Percentiles rank a stretch among this genome's conserved stretches.
These are phyloP conservation scores for Trifolium pratense DNA, from an alignment of 306 rosid species.

Conservation along the genomic window DNA sequence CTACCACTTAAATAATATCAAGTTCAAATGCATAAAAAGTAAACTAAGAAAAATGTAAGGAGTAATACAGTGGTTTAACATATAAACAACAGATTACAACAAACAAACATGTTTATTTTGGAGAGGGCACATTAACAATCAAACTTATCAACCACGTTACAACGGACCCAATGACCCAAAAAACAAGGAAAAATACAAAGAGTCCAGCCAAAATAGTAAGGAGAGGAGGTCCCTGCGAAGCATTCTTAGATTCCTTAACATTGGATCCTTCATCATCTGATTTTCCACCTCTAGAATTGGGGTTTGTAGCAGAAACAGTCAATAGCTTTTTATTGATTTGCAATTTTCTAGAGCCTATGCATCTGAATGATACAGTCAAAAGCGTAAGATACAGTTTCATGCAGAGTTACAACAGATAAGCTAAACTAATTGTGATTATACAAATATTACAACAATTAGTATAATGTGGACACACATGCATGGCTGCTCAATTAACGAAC, in stretches of 20 bases:
- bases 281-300: slow-evolving; percentile 43
- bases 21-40: slow-evolving; percentile 2
- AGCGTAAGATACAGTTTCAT: slow-evolving; percentile 12
- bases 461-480: no score
- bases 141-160: slow-evolving; percentile 58
- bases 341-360: slow-evolving; percentile 38
- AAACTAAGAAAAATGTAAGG: neutral
- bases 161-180: slow-evolving; percentile 59
- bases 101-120: slow-evolving; percentile 39
- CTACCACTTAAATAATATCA: neutral
- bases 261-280: slow-evolving; percentile 40
- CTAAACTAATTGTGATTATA: neutral
- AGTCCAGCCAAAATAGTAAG: slow-evolving; percentile 80
- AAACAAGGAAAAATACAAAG: slow-evolving; percentile 47
- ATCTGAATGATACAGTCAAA: slow-evolving; percentile 47
- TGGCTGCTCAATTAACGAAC: no score
- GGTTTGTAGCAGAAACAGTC: slow-evolving; percentile 55
- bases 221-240: slow-evolving; percentile 68
- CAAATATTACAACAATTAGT: no score
- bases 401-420: neutral
- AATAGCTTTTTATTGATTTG: slow-evolving; percentile 42
- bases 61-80: neutral
- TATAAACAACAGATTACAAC: slow-evolving; percentile 18
- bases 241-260: slow-evolving; percentile 39
- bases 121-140: slow-evolving; percentile 42